Conservation (phyloP, 1,284 basidiomycete genomes). For the Pseudozyma thailandica region DNA sequence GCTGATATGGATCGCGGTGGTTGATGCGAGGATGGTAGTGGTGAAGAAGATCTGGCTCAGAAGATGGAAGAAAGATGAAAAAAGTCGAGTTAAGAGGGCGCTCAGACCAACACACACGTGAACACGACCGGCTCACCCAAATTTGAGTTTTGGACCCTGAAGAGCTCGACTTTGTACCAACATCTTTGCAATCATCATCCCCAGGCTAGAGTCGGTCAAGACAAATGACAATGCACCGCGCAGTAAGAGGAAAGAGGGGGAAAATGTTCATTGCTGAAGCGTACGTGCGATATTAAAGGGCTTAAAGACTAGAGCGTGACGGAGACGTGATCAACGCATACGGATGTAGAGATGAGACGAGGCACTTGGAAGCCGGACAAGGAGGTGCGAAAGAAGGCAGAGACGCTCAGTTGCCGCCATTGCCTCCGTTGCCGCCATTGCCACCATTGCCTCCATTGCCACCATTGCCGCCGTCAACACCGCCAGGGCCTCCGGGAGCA, state of each 20-base stretch:
- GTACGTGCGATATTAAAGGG: background rate
- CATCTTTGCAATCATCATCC: background rate
- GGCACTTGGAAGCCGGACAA: background rate
- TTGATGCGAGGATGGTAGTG: background rate
- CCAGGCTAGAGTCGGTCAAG: background rate
- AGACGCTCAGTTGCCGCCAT: background rate
- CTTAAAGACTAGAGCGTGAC: constrained; percentile 1
- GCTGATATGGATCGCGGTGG: background rate
- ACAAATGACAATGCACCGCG: no score
- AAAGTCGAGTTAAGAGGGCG: background rate
- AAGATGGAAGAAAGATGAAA: background rate
- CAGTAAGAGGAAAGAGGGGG: background rate
- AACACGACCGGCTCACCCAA: constrained; percentile 9
- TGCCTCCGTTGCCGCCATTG: constrained; percentile 11
- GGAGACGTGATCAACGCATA: constrained; percentile 1
- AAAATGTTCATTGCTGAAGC: constrained; percentile 1
- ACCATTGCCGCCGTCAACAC: constrained; percentile 8
- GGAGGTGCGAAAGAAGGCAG: background rate
- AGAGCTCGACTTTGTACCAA: background rate
- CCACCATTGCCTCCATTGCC: constrained; percentile 20
- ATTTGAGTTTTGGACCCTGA: constrained; percentile 13
- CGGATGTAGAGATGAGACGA: background rate
- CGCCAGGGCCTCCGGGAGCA: constrained; percentile 8
- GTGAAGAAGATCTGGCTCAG: background rate
- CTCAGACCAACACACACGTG: constrained; percentile 11